These are phyloP conservation scores for Yarrowia sp. DNA, from an alignment of 805 yeast genomes.

Conservation along the genomic window DNA sequence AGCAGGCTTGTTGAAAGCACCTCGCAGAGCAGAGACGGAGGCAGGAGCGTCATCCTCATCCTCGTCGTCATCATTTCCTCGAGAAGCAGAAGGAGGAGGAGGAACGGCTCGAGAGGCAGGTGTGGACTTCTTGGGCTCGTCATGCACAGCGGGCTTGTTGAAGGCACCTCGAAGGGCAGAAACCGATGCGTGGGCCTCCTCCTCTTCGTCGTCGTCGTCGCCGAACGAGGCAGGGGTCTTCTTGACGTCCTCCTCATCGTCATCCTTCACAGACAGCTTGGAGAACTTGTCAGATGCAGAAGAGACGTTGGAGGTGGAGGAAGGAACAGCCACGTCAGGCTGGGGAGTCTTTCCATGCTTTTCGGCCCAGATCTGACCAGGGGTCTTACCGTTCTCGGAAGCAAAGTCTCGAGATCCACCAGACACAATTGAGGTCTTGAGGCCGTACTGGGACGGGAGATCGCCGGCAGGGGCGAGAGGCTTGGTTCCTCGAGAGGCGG, in stretches of 20 bases:
- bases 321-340: constrained; percentile 26
- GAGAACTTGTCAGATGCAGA: constrained; percentile 28
- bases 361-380: constrained; percentile 96
- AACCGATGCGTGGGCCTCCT: constrained; percentile 1
- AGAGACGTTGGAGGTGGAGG: constrained; percentile 33
- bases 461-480: constrained; percentile 38
- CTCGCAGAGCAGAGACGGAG: constrained; percentile 19
- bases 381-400: constrained; percentile 75
- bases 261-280: constrained; percentile 33
- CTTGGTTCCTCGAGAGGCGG: constrained; percentile 31
- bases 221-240: constrained; percentile 32
- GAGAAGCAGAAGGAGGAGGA: constrained; percentile 31
- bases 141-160: constrained; percentile 4
- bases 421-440: constrained; percentile 29
- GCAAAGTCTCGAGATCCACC: constrained; percentile 62
- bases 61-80: constrained; percentile 25
- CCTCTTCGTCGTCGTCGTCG: constrained; percentile 6
- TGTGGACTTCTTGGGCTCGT: constrained; percentile 13
- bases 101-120: constrained; percentile 26
- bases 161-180: constrained; percentile 18
- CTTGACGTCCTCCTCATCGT: constrained; percentile 30
- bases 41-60: constrained; percentile 7
- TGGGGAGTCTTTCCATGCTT: constrained; percentile 57
- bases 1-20: constrained; percentile 8
- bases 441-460: constrained; percentile 42